Conservation (phyloP, 257 asterid genomes). For the Solanum clarkiae region DNA sequence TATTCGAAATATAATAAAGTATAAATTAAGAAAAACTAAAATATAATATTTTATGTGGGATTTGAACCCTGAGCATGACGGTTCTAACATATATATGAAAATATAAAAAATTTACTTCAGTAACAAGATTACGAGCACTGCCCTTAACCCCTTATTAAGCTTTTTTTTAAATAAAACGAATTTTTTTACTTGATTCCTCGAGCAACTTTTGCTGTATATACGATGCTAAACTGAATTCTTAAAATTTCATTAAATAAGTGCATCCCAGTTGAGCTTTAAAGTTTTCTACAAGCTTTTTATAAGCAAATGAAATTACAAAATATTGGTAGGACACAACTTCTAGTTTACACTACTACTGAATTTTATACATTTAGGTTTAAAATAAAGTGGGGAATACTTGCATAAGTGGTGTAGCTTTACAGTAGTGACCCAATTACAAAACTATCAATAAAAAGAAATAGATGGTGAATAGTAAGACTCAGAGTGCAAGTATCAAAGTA, state of each 20-base stretch:
- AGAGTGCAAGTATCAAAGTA: background rate
- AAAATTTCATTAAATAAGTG: background rate
- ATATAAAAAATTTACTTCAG: too few species aligned
- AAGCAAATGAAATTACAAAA: background rate
- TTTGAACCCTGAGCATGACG: too few species aligned
- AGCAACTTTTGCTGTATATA: background rate
- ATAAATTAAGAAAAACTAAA: too few species aligned
- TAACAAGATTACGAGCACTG: background rate
- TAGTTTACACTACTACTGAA: background rate
- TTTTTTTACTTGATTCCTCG: background rate
- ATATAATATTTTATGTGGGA: too few species aligned
- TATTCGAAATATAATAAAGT: too few species aligned
- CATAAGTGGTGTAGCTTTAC: background rate
- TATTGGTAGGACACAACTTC: background rate
- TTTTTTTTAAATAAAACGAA: background rate
- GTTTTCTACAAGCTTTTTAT: background rate
- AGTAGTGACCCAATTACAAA: background rate
- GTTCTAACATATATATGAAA: too few species aligned
- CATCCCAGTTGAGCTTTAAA: background rate
- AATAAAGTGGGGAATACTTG: background rate
- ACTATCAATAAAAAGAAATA: background rate
- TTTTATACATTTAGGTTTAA: background rate
- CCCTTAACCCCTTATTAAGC: background rate
- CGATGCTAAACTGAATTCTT: background rate
- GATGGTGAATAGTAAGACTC: background rate